Evolutionary conservation across 2,329 filamentous ascomycete genomes (phyloP).

Genomic region (Teratosphaeria destructans): DNA sequence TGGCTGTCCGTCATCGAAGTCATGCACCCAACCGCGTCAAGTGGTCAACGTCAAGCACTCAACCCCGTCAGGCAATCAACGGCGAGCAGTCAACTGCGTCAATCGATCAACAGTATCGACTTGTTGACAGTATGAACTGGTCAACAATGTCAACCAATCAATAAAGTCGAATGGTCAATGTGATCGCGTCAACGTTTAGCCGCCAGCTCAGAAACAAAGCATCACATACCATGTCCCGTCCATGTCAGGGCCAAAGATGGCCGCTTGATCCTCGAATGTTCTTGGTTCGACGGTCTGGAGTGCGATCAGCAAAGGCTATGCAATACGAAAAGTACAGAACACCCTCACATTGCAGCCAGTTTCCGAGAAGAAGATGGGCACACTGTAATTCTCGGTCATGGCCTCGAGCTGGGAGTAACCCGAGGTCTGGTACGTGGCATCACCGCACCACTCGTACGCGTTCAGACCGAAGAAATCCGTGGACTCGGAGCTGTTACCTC

Average conservation of each 20-base stretch:
- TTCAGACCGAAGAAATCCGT: slow-evolving; percentile 81
- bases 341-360: slow-evolving; percentile 61
- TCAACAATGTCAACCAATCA: not conserved
- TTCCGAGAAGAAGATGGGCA: slow-evolving; percentile 78
- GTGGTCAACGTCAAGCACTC: not conserved
- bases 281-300: slow-evolving; percentile 36
- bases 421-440: slow-evolving; percentile 45
- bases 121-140: not conserved
- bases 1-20: not conserved
- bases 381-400: slow-evolving; percentile 62
- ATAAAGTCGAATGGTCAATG: not conserved
- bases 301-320: slow-evolving; percentile 17
- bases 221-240: slow-evolving; percentile 40
- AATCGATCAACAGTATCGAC: not conserved
- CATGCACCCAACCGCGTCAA: not conserved
- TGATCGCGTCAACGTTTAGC: too few relatives aligned
- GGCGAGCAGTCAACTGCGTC: not conserved
- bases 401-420: slow-evolving; percentile 61
- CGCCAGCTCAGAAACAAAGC: slow-evolving; percentile 9
- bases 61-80: not conserved
- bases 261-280: slow-evolving; percentile 59
- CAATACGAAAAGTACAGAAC: not conserved
- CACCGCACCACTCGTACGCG: slow-evolving; percentile 51
- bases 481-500: slow-evolving; percentile 55
- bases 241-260: slow-evolving; percentile 70